These are phyloP conservation scores for Exophiala sideris DNA, from an alignment of 2,329 filamentous ascomycete genomes.

Conservation along the genomic window DNA sequence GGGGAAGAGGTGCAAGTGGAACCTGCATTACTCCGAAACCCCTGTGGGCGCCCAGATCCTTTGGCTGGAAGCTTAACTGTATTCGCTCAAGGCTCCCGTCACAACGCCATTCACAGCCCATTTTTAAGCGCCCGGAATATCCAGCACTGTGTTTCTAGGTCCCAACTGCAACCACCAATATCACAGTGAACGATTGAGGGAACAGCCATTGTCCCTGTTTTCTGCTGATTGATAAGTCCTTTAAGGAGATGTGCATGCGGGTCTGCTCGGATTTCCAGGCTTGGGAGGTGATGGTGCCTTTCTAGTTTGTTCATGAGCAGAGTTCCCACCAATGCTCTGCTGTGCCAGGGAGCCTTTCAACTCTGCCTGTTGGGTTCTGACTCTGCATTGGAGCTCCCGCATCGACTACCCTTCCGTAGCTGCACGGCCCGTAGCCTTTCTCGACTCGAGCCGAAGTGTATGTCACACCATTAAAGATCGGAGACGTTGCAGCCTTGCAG, in stretches of 20 bases:
- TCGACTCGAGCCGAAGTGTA: neutral
- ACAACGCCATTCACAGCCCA: constrained; percentile 10
- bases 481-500: neutral
- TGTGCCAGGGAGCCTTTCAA: neutral
- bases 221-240: neutral
- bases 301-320: neutral
- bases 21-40: constrained; percentile 2
- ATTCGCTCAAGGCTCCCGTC: constrained; percentile 2
- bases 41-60: neutral
- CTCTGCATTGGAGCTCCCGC: neutral
- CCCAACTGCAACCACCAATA: constrained; percentile 4
- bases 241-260: neutral
- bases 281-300: neutral
- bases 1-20: neutral
- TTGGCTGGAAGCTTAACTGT: constrained; percentile 11
- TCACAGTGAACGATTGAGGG: constrained; percentile 1
- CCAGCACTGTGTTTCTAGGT: neutral
- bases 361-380: neutral
- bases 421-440: constrained; percentile 1
- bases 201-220: neutral
- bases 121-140: constrained; percentile 18
- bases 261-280: too few relatives aligned
- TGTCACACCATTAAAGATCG: neutral
- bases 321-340: neutral
- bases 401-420: neutral